Evolutionary conservation across 2,329 filamentous ascomycete genomes (phyloP).

Genomic region (Pyrenophora graminea): DNA sequence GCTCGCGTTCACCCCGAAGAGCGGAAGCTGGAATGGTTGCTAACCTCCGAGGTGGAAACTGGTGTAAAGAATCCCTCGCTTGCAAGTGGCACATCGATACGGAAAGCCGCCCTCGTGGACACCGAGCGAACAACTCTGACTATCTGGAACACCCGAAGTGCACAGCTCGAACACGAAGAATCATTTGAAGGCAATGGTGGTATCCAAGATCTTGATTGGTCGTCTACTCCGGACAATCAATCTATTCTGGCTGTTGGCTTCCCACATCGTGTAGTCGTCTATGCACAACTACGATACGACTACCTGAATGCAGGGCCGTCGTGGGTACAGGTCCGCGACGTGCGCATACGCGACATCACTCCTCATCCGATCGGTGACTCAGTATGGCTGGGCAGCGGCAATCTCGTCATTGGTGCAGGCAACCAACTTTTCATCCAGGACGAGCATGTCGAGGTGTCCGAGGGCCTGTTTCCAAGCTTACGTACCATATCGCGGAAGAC

Average conservation of each 20-base stretch:
- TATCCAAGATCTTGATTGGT: slow-evolving; percentile 91
- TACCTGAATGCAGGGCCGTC: slow-evolving; percentile 88
- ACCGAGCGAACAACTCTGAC: slow-evolving; percentile 73
- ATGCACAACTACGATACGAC: slow-evolving; percentile 88
- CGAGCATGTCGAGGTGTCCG: slow-evolving; percentile 69
- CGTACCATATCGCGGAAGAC: slow-evolving; percentile 55
- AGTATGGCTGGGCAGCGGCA: slow-evolving; percentile 84
- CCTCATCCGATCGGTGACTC: slow-evolving; percentile 92
- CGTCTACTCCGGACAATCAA: slow-evolving; percentile 84
- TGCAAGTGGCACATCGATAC: slow-evolving; percentile 82
- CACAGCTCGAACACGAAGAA: slow-evolving; percentile 79
- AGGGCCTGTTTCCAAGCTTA: slow-evolving; percentile 62
- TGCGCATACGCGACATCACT: slow-evolving; percentile 78
- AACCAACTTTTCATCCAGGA: slow-evolving; percentile 90
- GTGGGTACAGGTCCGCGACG: slow-evolving; percentile 83
- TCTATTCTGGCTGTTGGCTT: slow-evolving; percentile 93
- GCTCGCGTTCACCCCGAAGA: slow-evolving; percentile 68
- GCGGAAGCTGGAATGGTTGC: slow-evolving; percentile 75
- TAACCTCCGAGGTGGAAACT: slow-evolving; percentile 81
- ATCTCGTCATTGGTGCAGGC: slow-evolving; percentile 84
- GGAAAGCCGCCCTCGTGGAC: slow-evolving; percentile 85
- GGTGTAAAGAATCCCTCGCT: slow-evolving; percentile 72
- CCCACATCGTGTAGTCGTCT: slow-evolving; percentile 77
- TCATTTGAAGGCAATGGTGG: slow-evolving; percentile 72
- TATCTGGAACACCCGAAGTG: slow-evolving; percentile 87